Evolutionary conservation across 805 yeast species (phyloP).

Genomic region (Starmerella vitae): DNA sequence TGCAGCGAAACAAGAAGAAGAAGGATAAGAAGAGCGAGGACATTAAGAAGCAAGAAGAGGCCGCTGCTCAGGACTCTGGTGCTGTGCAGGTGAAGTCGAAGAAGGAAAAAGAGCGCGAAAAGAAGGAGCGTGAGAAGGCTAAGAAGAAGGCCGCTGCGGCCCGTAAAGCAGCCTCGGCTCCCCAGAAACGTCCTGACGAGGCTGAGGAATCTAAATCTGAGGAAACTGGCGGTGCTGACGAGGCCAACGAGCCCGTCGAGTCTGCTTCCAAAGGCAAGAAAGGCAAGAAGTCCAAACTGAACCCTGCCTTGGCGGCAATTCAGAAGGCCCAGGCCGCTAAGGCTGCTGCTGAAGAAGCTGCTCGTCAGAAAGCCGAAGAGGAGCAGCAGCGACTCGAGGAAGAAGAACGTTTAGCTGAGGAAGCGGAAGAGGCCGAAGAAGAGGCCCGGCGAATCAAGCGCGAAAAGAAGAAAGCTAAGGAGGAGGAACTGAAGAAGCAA

Average conservation of each 20-base stretch:
- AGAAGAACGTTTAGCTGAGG: constrained; percentile 34
- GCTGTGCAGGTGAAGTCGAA: constrained; percentile 83
- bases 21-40: constrained; percentile 51
- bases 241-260: constrained; percentile 6
- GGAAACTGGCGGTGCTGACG: constrained; percentile 26
- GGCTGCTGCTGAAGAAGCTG: constrained; percentile 79
- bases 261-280: constrained; percentile 35
- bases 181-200: constrained; percentile 33
- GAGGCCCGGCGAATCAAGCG: constrained; percentile 49
- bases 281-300: constrained; percentile 52
- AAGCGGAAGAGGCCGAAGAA: constrained; percentile 53
- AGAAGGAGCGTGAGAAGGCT: constrained; percentile 61
- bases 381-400: constrained; percentile 41
- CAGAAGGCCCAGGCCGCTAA: constrained; percentile 78
- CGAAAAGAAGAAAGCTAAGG: constrained; percentile 75
- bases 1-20: constrained; percentile 67
- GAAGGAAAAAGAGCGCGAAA: constrained; percentile 79
- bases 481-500: constrained; percentile 87
- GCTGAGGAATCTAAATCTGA: constrained; percentile 27
- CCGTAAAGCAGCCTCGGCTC: constrained; percentile 60
- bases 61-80: constrained; percentile 34
- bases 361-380: constrained; percentile 55
- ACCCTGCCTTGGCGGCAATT: constrained; percentile 85
- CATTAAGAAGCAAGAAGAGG: constrained; percentile 33
- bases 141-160: constrained; percentile 62